These are phyloP conservation scores for Diutina sp. DNA, from an alignment of 1,139 yeast genomes.

Conservation along the genomic window DNA sequence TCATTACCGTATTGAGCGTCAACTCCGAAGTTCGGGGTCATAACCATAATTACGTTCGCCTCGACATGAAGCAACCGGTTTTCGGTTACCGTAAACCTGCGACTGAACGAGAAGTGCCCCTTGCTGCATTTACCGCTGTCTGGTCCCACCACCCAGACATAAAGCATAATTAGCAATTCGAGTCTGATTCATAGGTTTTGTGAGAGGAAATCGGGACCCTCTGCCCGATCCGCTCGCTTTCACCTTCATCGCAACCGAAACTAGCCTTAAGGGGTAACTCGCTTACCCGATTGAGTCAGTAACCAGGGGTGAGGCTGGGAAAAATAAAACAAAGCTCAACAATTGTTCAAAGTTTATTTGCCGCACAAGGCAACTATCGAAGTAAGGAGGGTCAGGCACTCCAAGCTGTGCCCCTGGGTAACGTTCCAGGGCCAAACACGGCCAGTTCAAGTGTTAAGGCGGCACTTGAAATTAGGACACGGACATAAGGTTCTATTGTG, in stretches of 20 bases:
- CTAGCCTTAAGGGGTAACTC: not conserved
- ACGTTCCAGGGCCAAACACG: not conserved
- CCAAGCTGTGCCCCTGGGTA: not conserved
- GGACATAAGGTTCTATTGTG: not conserved
- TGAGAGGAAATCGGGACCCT: not conserved
- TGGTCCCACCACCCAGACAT: too few relatives aligned
- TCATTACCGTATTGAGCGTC: not conserved
- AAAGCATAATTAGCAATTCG: too few relatives aligned
- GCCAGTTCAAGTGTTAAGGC: not conserved
- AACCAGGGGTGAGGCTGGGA: not conserved
- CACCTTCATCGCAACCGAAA: not conserved
- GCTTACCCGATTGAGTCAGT: not conserved
- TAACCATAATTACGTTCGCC: not conserved
- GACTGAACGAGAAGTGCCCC: not conserved
- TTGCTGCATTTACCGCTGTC: not conserved
- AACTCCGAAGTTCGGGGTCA: not conserved
- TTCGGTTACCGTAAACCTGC: not conserved
- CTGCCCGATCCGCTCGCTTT: not conserved
- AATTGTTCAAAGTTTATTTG: not conserved
- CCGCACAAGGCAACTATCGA: not conserved
- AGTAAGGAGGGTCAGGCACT: not conserved
- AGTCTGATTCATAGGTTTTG: not conserved
- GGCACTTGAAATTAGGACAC: not conserved
- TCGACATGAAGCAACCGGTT: not conserved
- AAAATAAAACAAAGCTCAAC: not conserved